Conservation (phyloP, 108 stramenopile genomes). For the Seminavis robusta region DNA sequence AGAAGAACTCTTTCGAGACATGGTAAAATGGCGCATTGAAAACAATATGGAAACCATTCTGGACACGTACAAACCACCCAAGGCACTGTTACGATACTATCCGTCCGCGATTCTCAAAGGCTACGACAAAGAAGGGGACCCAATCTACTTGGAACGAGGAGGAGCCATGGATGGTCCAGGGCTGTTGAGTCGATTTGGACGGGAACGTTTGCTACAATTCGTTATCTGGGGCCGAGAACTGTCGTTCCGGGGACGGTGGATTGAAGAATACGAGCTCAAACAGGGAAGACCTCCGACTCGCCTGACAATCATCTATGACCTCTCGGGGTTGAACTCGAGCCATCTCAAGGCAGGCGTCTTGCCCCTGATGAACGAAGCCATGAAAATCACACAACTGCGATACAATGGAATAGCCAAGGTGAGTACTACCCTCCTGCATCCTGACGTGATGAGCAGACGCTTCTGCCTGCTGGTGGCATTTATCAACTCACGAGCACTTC, state of each 20-base stretch:
- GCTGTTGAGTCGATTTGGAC: slow-evolving; percentile 9
- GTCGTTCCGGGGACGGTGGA: not conserved
- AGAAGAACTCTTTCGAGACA: slow-evolving; percentile 13
- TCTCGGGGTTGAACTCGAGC: slow-evolving; percentile 1
- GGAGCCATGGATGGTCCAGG: slow-evolving; percentile 8
- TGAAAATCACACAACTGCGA: no score
- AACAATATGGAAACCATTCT: slow-evolving; percentile 13
- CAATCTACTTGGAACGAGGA: slow-evolving; percentile 7
- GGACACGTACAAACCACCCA: slow-evolving; percentile 8
- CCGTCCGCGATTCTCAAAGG: slow-evolving; percentile 14
- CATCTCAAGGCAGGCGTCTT: not conserved
- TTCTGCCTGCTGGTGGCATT: no score
- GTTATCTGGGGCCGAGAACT: slow-evolving; percentile 18
- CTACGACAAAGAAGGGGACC: slow-evolving; percentile 15
- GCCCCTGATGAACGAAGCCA: no score
- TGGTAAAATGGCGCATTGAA: slow-evolving; percentile 4
- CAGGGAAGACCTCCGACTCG: slow-evolving; percentile 2
- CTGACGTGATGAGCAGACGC: no score
- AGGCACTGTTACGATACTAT: not conserved
- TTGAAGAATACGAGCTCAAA: slow-evolving; percentile 3
- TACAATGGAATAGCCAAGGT: no score
- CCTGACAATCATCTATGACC: slow-evolving; percentile 3
- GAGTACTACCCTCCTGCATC: no score
- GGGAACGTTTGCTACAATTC: slow-evolving; percentile 12
- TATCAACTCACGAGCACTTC: no score